A percentile compares a stretch with the other conserved stretches of the same genome.
phyloP scores from a whole-genome alignment of 2,329 filamentous ascomycete genomes.

The Aspergillus sp. region DNA sequence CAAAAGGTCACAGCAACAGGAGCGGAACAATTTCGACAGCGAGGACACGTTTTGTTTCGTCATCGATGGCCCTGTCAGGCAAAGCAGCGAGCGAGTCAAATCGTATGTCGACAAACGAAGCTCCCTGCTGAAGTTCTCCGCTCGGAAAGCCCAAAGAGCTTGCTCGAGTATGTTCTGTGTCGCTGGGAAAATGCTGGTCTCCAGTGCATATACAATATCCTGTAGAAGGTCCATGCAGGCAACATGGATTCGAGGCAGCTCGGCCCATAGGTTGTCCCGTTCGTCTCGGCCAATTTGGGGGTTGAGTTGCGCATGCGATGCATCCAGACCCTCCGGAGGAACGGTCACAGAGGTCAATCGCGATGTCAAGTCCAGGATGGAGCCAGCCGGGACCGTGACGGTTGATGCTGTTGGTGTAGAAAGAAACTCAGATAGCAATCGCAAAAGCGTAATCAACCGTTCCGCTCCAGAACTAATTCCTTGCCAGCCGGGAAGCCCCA shows the following conservation, averaged over 20 bases:
- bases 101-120: slow-evolving; percentile 55
- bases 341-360: slow-evolving; percentile 59
- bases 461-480: slow-evolving; percentile 66
- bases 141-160: slow-evolving; percentile 57
- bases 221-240: slow-evolving; percentile 57
- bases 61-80: slow-evolving; percentile 55
- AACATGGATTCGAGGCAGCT: slow-evolving; percentile 64
- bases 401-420: slow-evolving; percentile 53
- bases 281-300: slow-evolving; percentile 69
- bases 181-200: slow-evolving; percentile 48
- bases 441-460: slow-evolving; percentile 57
- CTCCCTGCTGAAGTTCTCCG: slow-evolving; percentile 39
- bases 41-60: slow-evolving; percentile 56
- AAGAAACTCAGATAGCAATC: slow-evolving; percentile 56
- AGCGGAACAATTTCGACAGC: slow-evolving; percentile 52
- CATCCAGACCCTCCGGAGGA: slow-evolving; percentile 30
- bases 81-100: slow-evolving; percentile 50
- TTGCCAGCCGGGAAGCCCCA: slow-evolving; percentile 58
- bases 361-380: slow-evolving; percentile 58
- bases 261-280: slow-evolving; percentile 65
- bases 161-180: slow-evolving; percentile 61
- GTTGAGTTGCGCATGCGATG: slow-evolving; percentile 47
- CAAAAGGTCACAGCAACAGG: slow-evolving; percentile 67
- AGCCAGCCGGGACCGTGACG: slow-evolving; percentile 58
- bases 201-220: slow-evolving; percentile 50